These are phyloP conservation scores for Lindgomyces ingoldianus DNA, from an alignment of 495 filamentous ascomycete genomes.

Conservation along the genomic window DNA sequence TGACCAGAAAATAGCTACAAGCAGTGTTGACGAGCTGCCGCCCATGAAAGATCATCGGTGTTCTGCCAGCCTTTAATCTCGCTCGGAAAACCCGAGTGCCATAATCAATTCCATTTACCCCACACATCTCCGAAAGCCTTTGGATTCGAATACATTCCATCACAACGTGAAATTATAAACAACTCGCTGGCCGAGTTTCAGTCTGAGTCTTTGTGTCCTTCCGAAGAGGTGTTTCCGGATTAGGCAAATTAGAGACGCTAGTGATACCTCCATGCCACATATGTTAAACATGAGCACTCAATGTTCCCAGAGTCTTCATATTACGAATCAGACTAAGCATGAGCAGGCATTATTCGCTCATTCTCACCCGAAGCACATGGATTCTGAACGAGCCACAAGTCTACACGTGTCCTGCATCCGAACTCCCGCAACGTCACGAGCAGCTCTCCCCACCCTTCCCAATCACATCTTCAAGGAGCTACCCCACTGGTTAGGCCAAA, in stretches of 20 bases:
- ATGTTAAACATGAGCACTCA: neutral
- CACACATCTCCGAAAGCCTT: too few species aligned
- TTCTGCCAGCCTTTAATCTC: neutral
- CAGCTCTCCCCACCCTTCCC: too few species aligned
- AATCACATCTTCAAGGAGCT: too few species aligned
- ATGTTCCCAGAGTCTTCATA: too few species aligned
- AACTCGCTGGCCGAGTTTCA: too few species aligned
- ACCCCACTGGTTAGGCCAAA: too few species aligned
- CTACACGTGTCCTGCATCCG: constrained; percentile 19
- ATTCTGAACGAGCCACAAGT: constrained; percentile 2
- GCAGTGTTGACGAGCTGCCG: neutral
- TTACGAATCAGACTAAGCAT: too few species aligned
- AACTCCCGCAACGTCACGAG: neutral
- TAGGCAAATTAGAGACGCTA: neutral
- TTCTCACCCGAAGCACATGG: neutral
- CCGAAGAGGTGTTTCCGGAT: neutral
- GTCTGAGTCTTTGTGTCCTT: neutral
- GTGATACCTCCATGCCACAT: neutral
- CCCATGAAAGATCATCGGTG: neutral
- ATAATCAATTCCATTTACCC: too few species aligned
- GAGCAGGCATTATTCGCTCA: neutral
- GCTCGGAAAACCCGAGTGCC: neutral
- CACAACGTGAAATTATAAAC: too few species aligned
- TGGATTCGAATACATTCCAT: neutral
- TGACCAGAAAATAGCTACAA: neutral